Evolutionary conservation across 2,329 filamentous ascomycete species (phyloP).

Genomic region (Aspergillus viridinutans): DNA sequence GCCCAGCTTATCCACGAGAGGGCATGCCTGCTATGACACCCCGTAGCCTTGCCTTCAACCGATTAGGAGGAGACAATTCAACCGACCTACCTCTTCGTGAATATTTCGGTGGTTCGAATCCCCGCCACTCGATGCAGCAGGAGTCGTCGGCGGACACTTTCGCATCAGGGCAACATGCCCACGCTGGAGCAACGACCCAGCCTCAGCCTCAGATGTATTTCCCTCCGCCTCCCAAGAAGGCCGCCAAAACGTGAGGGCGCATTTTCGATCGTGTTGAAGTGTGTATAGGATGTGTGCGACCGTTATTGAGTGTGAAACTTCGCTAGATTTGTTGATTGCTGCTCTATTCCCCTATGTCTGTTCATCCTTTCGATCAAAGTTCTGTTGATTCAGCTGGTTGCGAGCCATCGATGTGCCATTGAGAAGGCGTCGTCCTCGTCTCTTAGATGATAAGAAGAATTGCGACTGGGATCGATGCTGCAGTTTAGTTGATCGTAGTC

Average conservation of each 20-base stretch:
- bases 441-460: not conserved
- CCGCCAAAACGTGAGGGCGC: constrained; percentile 21
- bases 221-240: constrained; percentile 42
- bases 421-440: not conserved
- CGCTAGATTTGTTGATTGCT: not conserved
- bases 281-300: not conserved
- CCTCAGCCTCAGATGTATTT: constrained; percentile 37
- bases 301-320: not conserved
- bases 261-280: not conserved
- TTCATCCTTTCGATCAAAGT: not conserved
- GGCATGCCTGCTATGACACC: constrained; percentile 39
- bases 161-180: constrained; percentile 6
- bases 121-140: constrained; percentile 18
- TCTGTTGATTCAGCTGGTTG: not conserved
- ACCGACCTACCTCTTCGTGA: constrained; percentile 40
- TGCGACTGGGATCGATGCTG: not conserved
- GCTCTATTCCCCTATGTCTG: not conserved
- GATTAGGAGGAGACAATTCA: constrained; percentile 31
- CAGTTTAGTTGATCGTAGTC: not conserved
- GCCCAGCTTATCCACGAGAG: constrained; percentile 24
- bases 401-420: not conserved
- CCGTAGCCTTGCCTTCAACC: constrained; percentile 41
- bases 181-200: constrained; percentile 10
- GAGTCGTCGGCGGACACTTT: constrained; percentile 17
- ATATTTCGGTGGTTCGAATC: constrained; percentile 23